Conservation (phyloP, 1,284 basidiomycete genomes). For the Fistulinella cinereoalba region DNA sequence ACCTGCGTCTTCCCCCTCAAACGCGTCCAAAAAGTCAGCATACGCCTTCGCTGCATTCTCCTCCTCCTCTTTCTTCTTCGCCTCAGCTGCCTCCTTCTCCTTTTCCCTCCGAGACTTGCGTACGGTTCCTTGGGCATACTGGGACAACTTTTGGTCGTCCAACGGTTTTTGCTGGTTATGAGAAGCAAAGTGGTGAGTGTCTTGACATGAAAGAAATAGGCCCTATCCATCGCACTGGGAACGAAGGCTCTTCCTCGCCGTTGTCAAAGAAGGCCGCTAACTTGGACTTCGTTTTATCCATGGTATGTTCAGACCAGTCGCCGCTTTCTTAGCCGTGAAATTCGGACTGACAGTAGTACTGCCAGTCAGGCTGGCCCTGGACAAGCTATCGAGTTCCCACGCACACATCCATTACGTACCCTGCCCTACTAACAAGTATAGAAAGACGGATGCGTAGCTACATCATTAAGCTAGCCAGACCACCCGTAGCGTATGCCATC, state of each 20-base stretch:
- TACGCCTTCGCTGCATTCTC: slow-evolving; percentile 76
- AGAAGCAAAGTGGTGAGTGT: slow-evolving; percentile 54
- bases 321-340: too few species aligned
- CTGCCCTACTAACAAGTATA: too few species aligned
- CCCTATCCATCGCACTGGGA: slow-evolving; percentile 81
- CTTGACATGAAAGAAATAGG: slow-evolving; percentile 48
- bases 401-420: too few species aligned
- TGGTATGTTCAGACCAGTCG: slow-evolving; percentile 29
- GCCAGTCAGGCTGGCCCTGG: background rate
- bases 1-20: slow-evolving; percentile 67
- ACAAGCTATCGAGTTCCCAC: slow-evolving; percentile 19
- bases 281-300: slow-evolving; percentile 77
- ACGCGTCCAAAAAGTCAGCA: slow-evolving; percentile 84
- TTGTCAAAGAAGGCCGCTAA: slow-evolving; percentile 78
- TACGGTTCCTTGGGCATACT: slow-evolving; percentile 71
- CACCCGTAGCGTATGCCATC: slow-evolving; percentile 82
- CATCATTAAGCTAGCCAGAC: slow-evolving; percentile 66
- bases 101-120: slow-evolving; percentile 80
- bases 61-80: slow-evolving; percentile 81
- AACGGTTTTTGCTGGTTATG: slow-evolving; percentile 67
- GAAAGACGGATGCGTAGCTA: slow-evolving; percentile 16
- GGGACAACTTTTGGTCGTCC: slow-evolving; percentile 74
- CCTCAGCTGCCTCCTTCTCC: slow-evolving; percentile 86
- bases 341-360: background rate
- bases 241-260: slow-evolving; percentile 76